Evolutionary conservation across 2,329 filamentous ascomycete species (phyloP).

Genomic region (Fusarium sp.): DNA sequence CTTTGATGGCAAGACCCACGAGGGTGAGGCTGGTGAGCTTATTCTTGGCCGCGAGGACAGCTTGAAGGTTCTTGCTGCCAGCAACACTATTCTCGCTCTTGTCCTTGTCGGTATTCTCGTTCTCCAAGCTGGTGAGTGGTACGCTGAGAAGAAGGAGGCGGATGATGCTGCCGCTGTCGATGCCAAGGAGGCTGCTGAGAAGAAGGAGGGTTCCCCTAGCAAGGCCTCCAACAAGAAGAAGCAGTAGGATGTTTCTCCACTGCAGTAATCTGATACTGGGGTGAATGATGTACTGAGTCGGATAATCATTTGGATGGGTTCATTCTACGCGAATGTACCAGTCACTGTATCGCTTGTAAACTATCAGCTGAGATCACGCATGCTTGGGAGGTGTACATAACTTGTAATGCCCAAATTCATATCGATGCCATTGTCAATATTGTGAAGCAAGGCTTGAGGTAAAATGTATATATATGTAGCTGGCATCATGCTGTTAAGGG

Average conservation of each 20-base stretch:
- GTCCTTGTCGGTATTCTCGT: slow-evolving; percentile 93
- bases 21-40: slow-evolving; percentile 69
- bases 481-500: too few relatives aligned
- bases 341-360: slow-evolving; percentile 27
- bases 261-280: not conserved
- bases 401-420: not conserved
- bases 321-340: slow-evolving; percentile 10
- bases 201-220: slow-evolving; percentile 54
- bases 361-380: slow-evolving; percentile 1
- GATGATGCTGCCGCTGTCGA: slow-evolving; percentile 79
- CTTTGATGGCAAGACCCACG: slow-evolving; percentile 54
- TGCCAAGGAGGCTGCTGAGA: slow-evolving; percentile 59
- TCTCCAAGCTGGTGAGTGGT: slow-evolving; percentile 97
- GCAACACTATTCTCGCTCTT: slow-evolving; percentile 95
- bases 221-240: slow-evolving; percentile 57
- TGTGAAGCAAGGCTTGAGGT: too few relatives aligned
- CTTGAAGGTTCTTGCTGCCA: slow-evolving; percentile 90
- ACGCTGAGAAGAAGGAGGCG: slow-evolving; percentile 92
- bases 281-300: slow-evolving; percentile 3
- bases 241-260: slow-evolving; percentile 46
- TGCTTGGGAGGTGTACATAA: slow-evolving; percentile 9
- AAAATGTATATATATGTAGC: too few relatives aligned
- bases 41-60: slow-evolving; percentile 88
- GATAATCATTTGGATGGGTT: slow-evolving; percentile 1
- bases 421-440: not conserved